phyloP scores from a whole-genome alignment of 139 green algal species.

The Ettlia oleoabundans region DNA sequence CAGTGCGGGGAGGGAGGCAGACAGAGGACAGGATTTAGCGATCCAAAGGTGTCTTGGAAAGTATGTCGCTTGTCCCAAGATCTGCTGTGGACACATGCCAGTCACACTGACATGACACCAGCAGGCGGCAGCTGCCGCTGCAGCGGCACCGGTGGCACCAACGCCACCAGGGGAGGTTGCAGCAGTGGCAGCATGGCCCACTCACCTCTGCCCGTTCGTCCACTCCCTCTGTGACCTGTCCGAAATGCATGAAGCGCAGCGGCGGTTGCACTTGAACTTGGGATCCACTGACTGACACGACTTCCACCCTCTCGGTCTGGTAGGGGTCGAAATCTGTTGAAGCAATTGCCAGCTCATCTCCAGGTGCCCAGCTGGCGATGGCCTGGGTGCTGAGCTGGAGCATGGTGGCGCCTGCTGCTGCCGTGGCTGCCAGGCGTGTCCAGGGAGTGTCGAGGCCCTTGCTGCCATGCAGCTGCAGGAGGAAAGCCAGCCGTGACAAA shows the following conservation, averaged over 20 bases:
- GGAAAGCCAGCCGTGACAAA: too few relatives aligned
- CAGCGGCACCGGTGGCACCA: not conserved
- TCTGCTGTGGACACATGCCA: too few relatives aligned
- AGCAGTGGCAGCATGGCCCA: not conserved
- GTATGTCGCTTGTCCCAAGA: too few relatives aligned
- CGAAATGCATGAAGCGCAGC: constrained; percentile 1
- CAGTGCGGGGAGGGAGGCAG: not conserved
- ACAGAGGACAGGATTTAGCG: not conserved
- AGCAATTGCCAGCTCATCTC: not conserved
- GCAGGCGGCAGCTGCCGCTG: not conserved
- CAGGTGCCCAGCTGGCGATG: not conserved
- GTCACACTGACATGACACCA: too few relatives aligned
- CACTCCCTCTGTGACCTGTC: constrained; percentile 1
- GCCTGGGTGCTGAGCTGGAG: not conserved
- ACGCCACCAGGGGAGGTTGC: not conserved
- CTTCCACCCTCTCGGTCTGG: constrained; percentile 1
- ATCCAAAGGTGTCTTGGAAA: too few relatives aligned
- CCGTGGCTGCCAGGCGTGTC: constrained; percentile 14
- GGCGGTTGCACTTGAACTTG: not conserved
- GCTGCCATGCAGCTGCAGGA: not conserved
- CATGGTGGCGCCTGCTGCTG: not conserved
- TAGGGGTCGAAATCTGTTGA: constrained; percentile 14
- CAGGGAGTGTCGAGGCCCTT: constrained; percentile 1
- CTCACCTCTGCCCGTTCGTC: constrained; percentile 5
- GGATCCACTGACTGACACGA: not conserved